Evolutionary conservation across 768 basidiomycete genomes (phyloP), one percentile per base, ranked within the genome.

Genomic region (Russula dissimulans): DNA sequence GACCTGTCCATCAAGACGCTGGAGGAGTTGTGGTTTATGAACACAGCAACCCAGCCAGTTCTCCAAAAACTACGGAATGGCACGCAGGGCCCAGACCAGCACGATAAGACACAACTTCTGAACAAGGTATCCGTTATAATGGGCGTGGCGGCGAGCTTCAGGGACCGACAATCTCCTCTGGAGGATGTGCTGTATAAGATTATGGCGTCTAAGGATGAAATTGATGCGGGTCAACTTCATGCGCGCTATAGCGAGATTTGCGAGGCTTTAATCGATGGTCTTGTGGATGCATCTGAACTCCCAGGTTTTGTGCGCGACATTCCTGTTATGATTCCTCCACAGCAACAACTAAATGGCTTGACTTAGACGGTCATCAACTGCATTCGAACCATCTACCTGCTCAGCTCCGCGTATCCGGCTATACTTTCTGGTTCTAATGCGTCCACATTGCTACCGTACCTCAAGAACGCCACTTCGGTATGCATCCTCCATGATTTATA

Each of bases 1-100:
- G 95, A 97, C 54, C 80, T 97, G 15, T 92, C 95, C 0, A 75
- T 89, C 66, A 95, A 92, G 70, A 85, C 91, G 0, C 73, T 97
- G 41, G 92, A 95, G 65, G 95, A 97, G 64, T 74, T 97, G 4
- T 94, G 94, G 90, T 95, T 97, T 69, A 78, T 80, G 45, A 73
- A 26, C 26, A 18, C 32, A 1, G 12, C 44, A 42, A 45, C 51
- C 12, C 62, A 50, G 34, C 45, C 55, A 26, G 53, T 39, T 39
- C 34, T 56, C 61, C 84, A 80, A 65, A 58, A 47, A 68, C 73
- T 51, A 22, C 50, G 43, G 18, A 56, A 39, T 73, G 75, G 42
- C 56, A 64, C 31, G 8, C 58, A 71, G 0, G 66, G 65, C 1
- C 57, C 72, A 38, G 56, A 47, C 34, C 54, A 70, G 4, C 76